phyloP scores from a whole-genome alignment of 2,329 filamentous ascomycete species.

The Lachnellula willkommii region DNA sequence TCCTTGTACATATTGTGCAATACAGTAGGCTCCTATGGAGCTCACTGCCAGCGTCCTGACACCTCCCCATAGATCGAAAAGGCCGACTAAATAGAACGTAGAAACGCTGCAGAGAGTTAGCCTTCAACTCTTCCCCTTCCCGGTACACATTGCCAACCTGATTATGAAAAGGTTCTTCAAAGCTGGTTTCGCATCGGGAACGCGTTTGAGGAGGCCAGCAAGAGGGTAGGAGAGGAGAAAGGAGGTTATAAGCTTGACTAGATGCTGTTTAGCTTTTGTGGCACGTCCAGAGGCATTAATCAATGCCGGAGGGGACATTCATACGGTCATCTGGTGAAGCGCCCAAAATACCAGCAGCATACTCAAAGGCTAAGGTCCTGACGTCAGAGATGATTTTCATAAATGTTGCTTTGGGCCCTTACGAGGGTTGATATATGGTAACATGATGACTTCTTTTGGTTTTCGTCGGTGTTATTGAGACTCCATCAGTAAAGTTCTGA shows the following conservation, averaged over 20 bases:
- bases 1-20: constrained; percentile 76
- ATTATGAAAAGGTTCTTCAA: constrained; percentile 88
- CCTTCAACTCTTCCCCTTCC: constrained; percentile 1
- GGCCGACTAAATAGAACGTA: constrained; percentile 84
- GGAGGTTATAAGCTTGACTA: constrained; percentile 88
- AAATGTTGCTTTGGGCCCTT: constrained; percentile 25
- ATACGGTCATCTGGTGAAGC: constrained; percentile 61
- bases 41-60: constrained; percentile 74
- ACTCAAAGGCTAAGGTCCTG: constrained; percentile 50
- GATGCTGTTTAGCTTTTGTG: constrained; percentile 7
- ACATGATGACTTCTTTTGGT: constrained; percentile 39
- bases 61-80: constrained; percentile 89
- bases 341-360: constrained; percentile 51
- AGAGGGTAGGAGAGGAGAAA: constrained; percentile 92
- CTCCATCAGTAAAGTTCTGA: constrained; percentile 19
- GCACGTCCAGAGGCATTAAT: background rate
- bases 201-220: constrained; percentile 78
- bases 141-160: constrained; percentile 42
- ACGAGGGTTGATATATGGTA: constrained; percentile 60
- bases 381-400: constrained; percentile 24
- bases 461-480: constrained; percentile 10
- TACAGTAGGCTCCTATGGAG: constrained; percentile 72
- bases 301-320: constrained; percentile 19
- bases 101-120: constrained; percentile 52
- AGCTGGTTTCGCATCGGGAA: constrained; percentile 78